Base-by-base conservation (phyloP, 1,139 yeast species). In the Scheffersomyces lignicola region DNA sequence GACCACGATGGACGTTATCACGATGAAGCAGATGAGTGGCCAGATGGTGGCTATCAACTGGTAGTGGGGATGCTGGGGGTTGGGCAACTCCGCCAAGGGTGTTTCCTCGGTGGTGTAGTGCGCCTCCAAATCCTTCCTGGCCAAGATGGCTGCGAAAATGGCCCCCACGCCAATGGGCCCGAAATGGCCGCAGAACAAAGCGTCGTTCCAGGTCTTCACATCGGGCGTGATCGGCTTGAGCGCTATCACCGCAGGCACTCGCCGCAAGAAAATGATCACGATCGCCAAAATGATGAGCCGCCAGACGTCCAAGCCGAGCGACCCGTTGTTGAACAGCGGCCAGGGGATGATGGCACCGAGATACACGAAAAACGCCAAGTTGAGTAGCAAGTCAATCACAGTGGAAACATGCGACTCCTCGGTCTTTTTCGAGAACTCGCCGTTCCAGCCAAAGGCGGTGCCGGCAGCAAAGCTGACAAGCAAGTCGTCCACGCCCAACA, bases 101-200 rank as follows among this genome's bases (percentile, higher is more conserved):
- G 90, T 83, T 14, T 80, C 80, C 32, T 76, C 80, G 2, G 67
- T 69, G 9, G 77, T 71, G 43, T 51, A 65, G 43, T 65, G 67
- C 9, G 66, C 69, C 52, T 88, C 96, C 31, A 92, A 69, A 46
- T 86, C 92, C 12, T 80, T 78, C 46, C 94, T 75, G 1, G 96
- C 92, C 48, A 90, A 66, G 40, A 92, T 83, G 10, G 90, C 81
- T 14, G 96, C 95, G 62, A 87, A 92, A 14, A 92, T 77, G 1
- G 97, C 97, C 44, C 97, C 97, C 8, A 92, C 98, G 37, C 98
- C 98, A 55, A 92, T 88, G 7, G 98, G 98, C 31, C 98, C 98
- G 58, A 92, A 92, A 64, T 92, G 97, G 15, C 97, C 97, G 58
- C 95, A 90, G 54, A 92, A 89, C 6, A 92, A 55, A 0, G 97